Evolutionary conservation across 768 basidiomycete genomes (phyloP), one percentile per base, ranked within the genome.

Genomic region (Coprinellus aureogranulatus): DNA sequence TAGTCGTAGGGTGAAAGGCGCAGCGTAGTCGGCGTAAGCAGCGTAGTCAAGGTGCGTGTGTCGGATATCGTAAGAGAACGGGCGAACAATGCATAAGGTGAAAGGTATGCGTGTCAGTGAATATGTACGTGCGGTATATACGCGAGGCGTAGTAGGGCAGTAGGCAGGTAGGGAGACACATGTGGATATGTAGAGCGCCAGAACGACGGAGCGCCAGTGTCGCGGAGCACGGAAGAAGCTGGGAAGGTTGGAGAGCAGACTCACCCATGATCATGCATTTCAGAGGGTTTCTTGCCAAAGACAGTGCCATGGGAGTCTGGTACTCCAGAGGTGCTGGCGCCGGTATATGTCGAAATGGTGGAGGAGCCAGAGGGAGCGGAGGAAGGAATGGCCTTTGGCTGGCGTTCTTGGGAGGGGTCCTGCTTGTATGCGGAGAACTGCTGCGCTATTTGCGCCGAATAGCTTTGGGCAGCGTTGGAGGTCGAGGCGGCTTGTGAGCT

Each of bases 221-320:
- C n/a, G n/a, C n/a, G n/a, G n/a, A n/a, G n/a, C n/a, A n/a, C n/a
- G n/a, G n/a, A n/a, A n/a, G n/a, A n/a, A n/a, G n/a, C n/a, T n/a
- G n/a, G n/a, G n/a, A n/a, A n/a, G n/a, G n/a, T 48, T 23, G 26
- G 26, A 4, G 23, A 23, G 12, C 61, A 55, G 58, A 77, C 89
- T 87, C 80, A 91, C 89, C 89, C 89, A 78, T 85, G 85, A 68
- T 91, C 89, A 59, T 87, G 86, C 86, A 87, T 88, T 68, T 90
- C 88, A 20, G 83, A 83, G 9, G 85, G 85, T 61, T 86, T 81
- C 65, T 86, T 78, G 18, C 82, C 78, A 67, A 81, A 80, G 14
- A 83, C 75, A 47, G 73, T 76, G 54, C 78, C 74, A 30, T 64
- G 59, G 1, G 65, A 62, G 6, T 61, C 50, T 18, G 61, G 30